These are phyloP conservation scores for Teratosphaeria zuluensis DNA, from an alignment of 2,329 filamentous ascomycete genomes.

Conservation along the genomic window DNA sequence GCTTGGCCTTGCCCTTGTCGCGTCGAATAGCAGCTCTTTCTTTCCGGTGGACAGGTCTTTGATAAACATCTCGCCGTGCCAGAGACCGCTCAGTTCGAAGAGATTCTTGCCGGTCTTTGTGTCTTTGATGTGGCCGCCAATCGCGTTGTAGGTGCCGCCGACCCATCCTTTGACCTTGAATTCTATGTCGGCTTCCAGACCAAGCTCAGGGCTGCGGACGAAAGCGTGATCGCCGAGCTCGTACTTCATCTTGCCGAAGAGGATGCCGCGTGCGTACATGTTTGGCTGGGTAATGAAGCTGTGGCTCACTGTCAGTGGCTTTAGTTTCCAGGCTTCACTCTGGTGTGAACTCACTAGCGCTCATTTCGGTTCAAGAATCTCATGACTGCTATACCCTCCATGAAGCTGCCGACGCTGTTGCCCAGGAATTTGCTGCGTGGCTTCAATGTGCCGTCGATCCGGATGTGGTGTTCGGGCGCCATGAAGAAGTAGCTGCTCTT, in stretches of 20 bases:
- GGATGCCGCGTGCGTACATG: slow-evolving; percentile 94
- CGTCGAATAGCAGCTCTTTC: slow-evolving; percentile 84
- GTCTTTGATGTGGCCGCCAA: slow-evolving; percentile 83
- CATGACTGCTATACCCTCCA: slow-evolving; percentile 91
- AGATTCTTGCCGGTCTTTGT: slow-evolving; percentile 75
- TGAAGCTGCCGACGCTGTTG: slow-evolving; percentile 94
- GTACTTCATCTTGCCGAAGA: slow-evolving; percentile 99
- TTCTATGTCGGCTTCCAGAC: slow-evolving; percentile 81
- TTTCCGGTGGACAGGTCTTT: slow-evolving; percentile 77
- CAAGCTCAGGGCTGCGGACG: slow-evolving; percentile 79
- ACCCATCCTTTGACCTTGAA: slow-evolving; percentile 99
- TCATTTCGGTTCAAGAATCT: slow-evolving; percentile 77
- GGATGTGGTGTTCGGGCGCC: slow-evolving; percentile 84
- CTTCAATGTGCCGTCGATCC: slow-evolving; percentile 92
- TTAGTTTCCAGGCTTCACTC: background rate
- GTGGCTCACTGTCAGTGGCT: slow-evolving; percentile 4
- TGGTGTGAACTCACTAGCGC: slow-evolving; percentile 61
- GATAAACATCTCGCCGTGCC: slow-evolving; percentile 91
- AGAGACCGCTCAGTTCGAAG: slow-evolving; percentile 86
- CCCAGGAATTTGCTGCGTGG: slow-evolving; percentile 90
- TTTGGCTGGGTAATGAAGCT: slow-evolving; percentile 94
- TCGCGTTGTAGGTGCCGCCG: slow-evolving; percentile 89
- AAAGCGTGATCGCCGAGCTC: slow-evolving; percentile 94
- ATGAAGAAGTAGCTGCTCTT: slow-evolving; percentile 99
- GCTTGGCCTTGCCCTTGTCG: slow-evolving; percentile 64